Percentiles rank a stretch among this genome's conserved stretches.
Evolutionary conservation across 441 rosid species (phyloP).

Genomic region (Gossypium schwendimanii): DNA sequence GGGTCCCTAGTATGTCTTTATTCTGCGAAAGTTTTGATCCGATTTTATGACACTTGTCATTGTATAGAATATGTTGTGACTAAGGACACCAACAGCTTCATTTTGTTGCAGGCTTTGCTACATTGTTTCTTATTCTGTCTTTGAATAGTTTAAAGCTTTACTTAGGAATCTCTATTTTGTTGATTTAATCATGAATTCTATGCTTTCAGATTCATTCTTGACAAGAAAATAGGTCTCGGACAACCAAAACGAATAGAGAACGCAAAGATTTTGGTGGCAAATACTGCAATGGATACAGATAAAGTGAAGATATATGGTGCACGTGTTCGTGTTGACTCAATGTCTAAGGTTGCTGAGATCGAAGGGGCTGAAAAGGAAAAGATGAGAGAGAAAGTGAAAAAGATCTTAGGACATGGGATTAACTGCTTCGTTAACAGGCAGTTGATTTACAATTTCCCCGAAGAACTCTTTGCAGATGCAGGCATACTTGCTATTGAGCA

Average conservation of each 20-base stretch:
- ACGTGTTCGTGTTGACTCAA: slow-evolving; percentile 96
- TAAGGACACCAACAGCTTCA: neutral
- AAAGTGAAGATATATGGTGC: slow-evolving; percentile 98
- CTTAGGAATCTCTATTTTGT: neutral
- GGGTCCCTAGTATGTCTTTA: neutral
- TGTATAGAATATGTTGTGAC: neutral
- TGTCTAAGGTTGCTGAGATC: slow-evolving; percentile 90
- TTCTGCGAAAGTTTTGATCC: neutral
- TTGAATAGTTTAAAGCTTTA: neutral
- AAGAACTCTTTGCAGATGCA: slow-evolving; percentile 95
- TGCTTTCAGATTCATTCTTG: slow-evolving; percentile 76
- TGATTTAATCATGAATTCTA: neutral
- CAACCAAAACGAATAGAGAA: slow-evolving; percentile 95
- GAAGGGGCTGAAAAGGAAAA: slow-evolving; percentile 97
- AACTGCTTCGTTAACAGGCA: slow-evolving; percentile 97
- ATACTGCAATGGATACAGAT: slow-evolving; percentile 98
- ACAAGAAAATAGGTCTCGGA: slow-evolving; percentile 97
- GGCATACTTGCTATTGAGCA: slow-evolving; percentile 97
- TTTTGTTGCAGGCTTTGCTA: neutral
- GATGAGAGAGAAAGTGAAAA: slow-evolving; percentile 95
- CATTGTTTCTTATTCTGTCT: neutral
- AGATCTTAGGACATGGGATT: slow-evolving; percentile 83
- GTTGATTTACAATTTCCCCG: slow-evolving; percentile 93
- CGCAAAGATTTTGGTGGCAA: slow-evolving; percentile 94
- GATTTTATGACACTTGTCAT: neutral